Evolutionary conservation across 1,284 basidiomycete species (phyloP).

Genomic region (Agroathelia rolfsii): DNA sequence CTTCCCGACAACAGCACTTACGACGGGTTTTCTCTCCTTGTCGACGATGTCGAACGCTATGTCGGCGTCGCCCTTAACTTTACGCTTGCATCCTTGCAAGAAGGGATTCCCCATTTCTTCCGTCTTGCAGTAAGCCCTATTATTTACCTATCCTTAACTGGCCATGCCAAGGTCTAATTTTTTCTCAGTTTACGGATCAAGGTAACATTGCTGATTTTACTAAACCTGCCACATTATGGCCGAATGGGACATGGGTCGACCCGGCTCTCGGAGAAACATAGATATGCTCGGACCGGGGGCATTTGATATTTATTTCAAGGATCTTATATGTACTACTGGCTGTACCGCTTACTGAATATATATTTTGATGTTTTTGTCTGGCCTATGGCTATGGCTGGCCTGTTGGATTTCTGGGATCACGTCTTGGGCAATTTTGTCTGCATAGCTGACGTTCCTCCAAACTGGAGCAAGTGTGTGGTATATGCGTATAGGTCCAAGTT

Average conservation of each 20-base stretch:
- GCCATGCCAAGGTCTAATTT: slow-evolving; percentile 7
- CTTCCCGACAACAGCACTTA: slow-evolving; percentile 45
- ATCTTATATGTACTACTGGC: too few species aligned
- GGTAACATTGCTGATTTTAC: slow-evolving; percentile 71
- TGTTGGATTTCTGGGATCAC: too few species aligned
- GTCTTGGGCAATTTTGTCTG: too few species aligned
- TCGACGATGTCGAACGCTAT: slow-evolving; percentile 81
- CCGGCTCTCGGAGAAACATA: slow-evolving; percentile 59
- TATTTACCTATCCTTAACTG: slow-evolving; percentile 4
- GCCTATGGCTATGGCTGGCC: too few species aligned
- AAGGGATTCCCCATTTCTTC: slow-evolving; percentile 71
- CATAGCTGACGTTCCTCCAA: too few species aligned
- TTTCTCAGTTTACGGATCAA: slow-evolving; percentile 39
- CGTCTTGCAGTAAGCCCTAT: slow-evolving; percentile 70
- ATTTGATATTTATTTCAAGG: too few species aligned
- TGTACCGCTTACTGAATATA: too few species aligned
- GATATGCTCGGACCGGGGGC: slow-evolving; percentile 10
- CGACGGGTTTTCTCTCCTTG: slow-evolving; percentile 70
- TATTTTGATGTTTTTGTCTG: too few species aligned
- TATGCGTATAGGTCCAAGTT: too few species aligned
- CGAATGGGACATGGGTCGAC: slow-evolving; percentile 76
- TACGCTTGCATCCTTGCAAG: slow-evolving; percentile 52
- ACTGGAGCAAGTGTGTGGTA: too few species aligned
- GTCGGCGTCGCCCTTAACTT: slow-evolving; percentile 56
- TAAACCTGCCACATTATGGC: slow-evolving; percentile 65